Conservation (phyloP, 495 filamentous ascomycete species). For the Penicillium canariense region DNA sequence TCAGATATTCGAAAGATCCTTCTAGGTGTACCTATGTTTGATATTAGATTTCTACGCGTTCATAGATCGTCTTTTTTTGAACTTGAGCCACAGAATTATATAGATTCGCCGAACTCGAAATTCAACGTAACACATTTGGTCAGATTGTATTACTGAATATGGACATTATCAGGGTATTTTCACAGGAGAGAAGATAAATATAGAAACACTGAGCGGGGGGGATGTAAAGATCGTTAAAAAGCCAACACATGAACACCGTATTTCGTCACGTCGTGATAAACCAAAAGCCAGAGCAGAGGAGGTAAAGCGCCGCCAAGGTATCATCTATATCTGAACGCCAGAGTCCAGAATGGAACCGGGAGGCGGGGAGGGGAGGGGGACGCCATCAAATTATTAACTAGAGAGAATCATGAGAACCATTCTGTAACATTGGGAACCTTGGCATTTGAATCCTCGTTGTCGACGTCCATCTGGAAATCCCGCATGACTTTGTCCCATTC, state of each 20-base stretch:
- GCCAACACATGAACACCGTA: slow-evolving; percentile 1
- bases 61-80: too few species aligned
- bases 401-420: slow-evolving; percentile 28
- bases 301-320: neutral
- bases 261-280: slow-evolving; percentile 10
- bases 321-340: neutral
- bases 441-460: slow-evolving; percentile 22
- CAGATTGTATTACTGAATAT: neutral
- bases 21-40: too few species aligned
- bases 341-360: neutral
- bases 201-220: slow-evolving; percentile 15
- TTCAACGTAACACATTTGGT: neutral
- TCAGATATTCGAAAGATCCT: too few species aligned
- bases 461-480: slow-evolving; percentile 47
- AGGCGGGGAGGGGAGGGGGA: neutral
- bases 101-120: neutral
- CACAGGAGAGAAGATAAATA: slow-evolving; percentile 8
- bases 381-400: neutral
- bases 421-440: slow-evolving; percentile 31
- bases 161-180: neutral
- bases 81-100: too few species aligned
- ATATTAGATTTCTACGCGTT: too few species aligned
- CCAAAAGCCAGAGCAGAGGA: neutral
- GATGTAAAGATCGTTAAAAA: neutral
- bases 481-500: slow-evolving; percentile 53